A percentile compares a stretch with the other conserved stretches of the same genome.
These are phyloP conservation scores for Westerdykella sp. DNA, from an alignment of 2,329 filamentous ascomycete genomes.

Conservation along the genomic window DNA sequence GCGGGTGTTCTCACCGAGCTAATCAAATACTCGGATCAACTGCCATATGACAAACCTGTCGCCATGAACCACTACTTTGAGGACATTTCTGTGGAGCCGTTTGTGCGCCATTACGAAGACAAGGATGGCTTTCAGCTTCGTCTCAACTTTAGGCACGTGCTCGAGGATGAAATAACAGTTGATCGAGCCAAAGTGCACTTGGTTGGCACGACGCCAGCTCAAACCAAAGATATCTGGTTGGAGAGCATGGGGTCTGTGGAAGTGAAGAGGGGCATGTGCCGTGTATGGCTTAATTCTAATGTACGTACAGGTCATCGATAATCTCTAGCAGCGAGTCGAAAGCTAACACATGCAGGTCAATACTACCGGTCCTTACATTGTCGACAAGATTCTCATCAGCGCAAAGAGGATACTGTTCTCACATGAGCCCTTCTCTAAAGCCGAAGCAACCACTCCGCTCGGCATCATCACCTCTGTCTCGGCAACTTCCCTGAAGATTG, in stretches of 20 bases:
- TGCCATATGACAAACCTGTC: constrained; percentile 59
- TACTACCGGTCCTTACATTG: constrained; percentile 66
- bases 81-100: constrained; percentile 59
- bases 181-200: constrained; percentile 61
- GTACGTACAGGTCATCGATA: constrained; percentile 11
- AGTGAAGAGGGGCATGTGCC: constrained; percentile 52
- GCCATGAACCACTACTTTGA: constrained; percentile 70
- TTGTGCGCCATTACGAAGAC: constrained; percentile 62
- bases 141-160: constrained; percentile 62
- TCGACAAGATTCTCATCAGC: constrained; percentile 64
- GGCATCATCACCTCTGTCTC: constrained; percentile 43
- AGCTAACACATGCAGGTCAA: constrained; percentile 47
- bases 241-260: constrained; percentile 43
- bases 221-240: constrained; percentile 62
- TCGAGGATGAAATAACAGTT: constrained; percentile 64
- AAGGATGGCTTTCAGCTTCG: constrained; percentile 70
- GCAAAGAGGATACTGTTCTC: constrained; percentile 59
- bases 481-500: constrained; percentile 25
- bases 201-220: constrained; percentile 49
- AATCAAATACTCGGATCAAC: constrained; percentile 42
- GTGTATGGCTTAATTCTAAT: constrained; percentile 46
- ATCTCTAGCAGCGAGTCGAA: background rate
- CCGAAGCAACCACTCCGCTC: constrained; percentile 43
- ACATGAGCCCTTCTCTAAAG: constrained; percentile 55
- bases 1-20: constrained; percentile 38